Conservation (phyloP, 179 eudicot species). For the Vitellaria paradoxa region DNA sequence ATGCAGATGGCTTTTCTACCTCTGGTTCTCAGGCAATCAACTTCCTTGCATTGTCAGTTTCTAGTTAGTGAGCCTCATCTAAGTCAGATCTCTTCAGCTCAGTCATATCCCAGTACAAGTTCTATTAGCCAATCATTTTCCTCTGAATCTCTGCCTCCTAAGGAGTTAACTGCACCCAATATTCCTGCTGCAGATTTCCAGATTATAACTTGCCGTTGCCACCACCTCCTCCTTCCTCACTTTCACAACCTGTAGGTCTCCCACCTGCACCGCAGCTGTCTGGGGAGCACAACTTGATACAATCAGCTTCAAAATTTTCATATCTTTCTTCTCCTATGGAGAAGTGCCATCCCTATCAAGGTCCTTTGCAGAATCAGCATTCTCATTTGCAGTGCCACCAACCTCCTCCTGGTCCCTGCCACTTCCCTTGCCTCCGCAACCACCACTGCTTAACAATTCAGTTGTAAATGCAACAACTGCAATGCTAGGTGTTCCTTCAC, state of each 20-base stretch:
- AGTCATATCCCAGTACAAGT: conserved; percentile 12
- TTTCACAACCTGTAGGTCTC: conserved; percentile 14
- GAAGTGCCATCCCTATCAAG: conserved; percentile 36
- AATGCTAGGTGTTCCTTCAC: conserved; percentile 31
- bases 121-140: conserved; percentile 15
- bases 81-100: conserved; percentile 15
- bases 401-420: conserved; percentile 42
- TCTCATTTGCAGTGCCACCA: conserved; percentile 39
- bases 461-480: conserved; percentile 16
- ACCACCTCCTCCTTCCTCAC: conserved; percentile 31
- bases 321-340: not conserved
- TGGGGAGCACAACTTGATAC: too few species aligned
- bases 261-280: too few species aligned
- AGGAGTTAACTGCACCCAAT: conserved; percentile 13
- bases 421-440: conserved; percentile 30
- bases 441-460: conserved; percentile 27
- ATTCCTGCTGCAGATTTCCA: conserved; percentile 21
- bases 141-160: conserved; percentile 11
- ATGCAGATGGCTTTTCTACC: conserved; percentile 19
- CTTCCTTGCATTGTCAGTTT: conserved; percentile 21
- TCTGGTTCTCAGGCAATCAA: conserved; percentile 28
- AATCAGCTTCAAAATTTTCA: too few species aligned
- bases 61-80: conserved; percentile 25
- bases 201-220: conserved; percentile 39
- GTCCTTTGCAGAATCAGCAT: conserved; percentile 40